Evolutionary conservation across 768 basidiomycete species (phyloP), one percentile per base, ranked within the genome.

Genomic region (Lactarius pseudohatsudake): DNA sequence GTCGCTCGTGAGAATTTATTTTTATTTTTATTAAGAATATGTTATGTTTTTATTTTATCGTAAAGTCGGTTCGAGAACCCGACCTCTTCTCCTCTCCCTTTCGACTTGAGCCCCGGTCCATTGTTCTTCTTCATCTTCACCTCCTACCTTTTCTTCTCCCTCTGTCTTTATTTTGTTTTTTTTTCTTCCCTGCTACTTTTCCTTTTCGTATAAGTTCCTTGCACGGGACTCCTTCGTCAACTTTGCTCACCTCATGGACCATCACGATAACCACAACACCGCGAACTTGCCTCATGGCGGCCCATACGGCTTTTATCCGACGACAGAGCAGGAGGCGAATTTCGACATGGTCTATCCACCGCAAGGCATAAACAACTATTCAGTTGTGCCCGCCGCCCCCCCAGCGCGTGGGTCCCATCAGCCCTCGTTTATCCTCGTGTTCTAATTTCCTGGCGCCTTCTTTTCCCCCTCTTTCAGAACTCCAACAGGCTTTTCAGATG

Each of bases 321-420:
- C 74, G 58, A 64, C 71, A 34, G 66, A 72, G 70, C 77, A 77
- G 65, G 76, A 78, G 62, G 75, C 75, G 57, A 67, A 71, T 57
- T 64, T 66, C 70, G 72, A 74, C 73, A 73, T 77, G 72, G 72
- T 75, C 72, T 77, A 77, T 64, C 70, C 70, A 62, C 72, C 83
- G 72, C 85, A 82, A 83, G 86, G 80, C 74, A 72, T 64, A 62
- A 69, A 63, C 78, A 77, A 81, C 76, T 89, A 88, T 82, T 84
- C 83, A 71, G 81, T 83, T 75, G 77, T 81, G 76, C 77, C 75
- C 64, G 73, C 81, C 75, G 82, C 79, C 77, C 82, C 85, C 77
- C 85, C 84, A 80, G 79, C 89, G 81, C 90, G 90, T 88, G 88
- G 82, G 89, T 90, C 75, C 75, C 74, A 64, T 73, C 69, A 74